phyloP scores from a whole-genome alignment of 1,284 basidiomycete species.

The Neolentinus lepideus region DNA sequence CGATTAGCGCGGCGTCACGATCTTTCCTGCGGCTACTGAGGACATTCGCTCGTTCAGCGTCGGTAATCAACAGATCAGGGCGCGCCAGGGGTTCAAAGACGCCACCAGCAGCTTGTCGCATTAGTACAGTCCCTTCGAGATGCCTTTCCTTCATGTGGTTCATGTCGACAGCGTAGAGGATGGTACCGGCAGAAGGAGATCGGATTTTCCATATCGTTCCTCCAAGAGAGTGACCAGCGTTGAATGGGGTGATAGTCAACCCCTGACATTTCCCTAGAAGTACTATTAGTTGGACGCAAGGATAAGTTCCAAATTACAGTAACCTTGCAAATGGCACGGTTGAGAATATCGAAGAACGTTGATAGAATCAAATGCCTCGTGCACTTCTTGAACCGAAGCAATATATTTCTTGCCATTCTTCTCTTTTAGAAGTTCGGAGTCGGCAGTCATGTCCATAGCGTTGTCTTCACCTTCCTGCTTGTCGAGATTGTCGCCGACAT shows the following conservation, averaged over 20 bases:
- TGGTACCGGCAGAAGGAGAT: conserved; percentile 92
- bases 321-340: conserved; percentile 91
- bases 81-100: conserved; percentile 82
- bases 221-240: conserved; percentile 92
- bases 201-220: conserved; percentile 99
- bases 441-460: conserved; percentile 9
- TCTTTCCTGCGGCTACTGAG: conserved; percentile 88
- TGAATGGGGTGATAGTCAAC: conserved; percentile 93
- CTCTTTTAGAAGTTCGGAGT: conserved; percentile 6
- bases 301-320: neutral
- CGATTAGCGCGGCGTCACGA: conserved; percentile 83
- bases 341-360: conserved; percentile 94
- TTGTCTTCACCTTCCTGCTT: conserved; percentile 12
- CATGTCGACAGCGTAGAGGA: conserved; percentile 93
- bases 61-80: conserved; percentile 91
- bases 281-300: conserved; percentile 4
- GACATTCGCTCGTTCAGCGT: conserved; percentile 79
- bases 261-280: conserved; percentile 78
- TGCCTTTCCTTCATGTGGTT: conserved; percentile 98
- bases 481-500: conserved; percentile 38
- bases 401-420: conserved; percentile 46
- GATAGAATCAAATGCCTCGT: conserved; percentile 90
- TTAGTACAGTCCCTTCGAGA: conserved; percentile 88
- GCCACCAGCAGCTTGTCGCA: conserved; percentile 65
- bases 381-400: conserved; percentile 79